Conservation (phyloP, 1,284 basidiomycete genomes). For the Ceratobasidium sp. region DNA sequence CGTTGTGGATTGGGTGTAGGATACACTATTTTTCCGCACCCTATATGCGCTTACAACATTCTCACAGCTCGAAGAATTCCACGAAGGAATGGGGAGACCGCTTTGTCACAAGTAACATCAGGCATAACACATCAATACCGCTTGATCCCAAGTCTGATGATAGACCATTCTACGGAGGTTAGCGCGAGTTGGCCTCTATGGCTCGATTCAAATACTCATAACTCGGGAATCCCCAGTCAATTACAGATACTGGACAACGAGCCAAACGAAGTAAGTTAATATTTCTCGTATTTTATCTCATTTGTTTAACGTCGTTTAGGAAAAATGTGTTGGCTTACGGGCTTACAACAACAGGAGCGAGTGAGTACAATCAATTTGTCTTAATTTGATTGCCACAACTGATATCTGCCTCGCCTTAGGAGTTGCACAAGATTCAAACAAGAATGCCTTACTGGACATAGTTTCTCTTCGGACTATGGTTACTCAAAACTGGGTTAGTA, state of each 20-base stretch:
- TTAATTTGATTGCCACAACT: background rate
- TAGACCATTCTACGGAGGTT: background rate
- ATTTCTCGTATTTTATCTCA: background rate
- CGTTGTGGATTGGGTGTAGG: conserved; percentile 17
- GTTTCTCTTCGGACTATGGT: background rate
- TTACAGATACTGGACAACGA: background rate
- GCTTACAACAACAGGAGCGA: background rate
- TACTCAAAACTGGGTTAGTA: conserved; percentile 11
- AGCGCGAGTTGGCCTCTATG: background rate
- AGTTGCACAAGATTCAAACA: background rate
- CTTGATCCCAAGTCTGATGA: background rate
- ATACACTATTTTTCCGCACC: background rate
- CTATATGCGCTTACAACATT: background rate
- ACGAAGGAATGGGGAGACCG: background rate
- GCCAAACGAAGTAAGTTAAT: background rate
- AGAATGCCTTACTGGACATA: background rate
- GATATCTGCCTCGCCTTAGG: background rate
- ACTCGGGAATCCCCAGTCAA: background rate
- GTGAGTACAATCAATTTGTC: background rate
- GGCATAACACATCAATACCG: background rate
- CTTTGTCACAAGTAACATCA: conserved; percentile 19
- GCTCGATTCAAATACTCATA: background rate
- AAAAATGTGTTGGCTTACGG: background rate
- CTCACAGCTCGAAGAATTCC: background rate
- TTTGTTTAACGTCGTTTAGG: background rate